Base-by-base conservation (phyloP, 768 basidiomycete genomes). In the Fomitopsis serialis region DNA sequence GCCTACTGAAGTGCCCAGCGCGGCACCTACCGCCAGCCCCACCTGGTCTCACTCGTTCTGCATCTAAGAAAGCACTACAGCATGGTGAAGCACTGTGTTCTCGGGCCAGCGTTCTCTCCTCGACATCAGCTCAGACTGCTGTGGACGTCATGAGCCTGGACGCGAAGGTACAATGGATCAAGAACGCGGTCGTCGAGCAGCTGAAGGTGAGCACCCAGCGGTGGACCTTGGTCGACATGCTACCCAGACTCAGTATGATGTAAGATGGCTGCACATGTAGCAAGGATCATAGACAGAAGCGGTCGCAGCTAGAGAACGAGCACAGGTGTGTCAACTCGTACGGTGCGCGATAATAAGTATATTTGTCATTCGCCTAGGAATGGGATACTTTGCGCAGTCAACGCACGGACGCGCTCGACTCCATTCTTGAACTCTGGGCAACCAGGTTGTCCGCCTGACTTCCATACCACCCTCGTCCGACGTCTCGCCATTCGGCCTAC, bases 41-140 rank as follows among this genome's bases (percentile, higher is more conserved):
- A 87, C 55, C 80, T 92, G 21, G 78, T 88, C 32, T 82, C 87
- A 22, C 80, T 93, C 10, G 87, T 89, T 11, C 72, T 87, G 1
- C 85, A 89, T 91, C 90, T 2, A 87, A 91, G 75, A 88, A 87
- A 61, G 90, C 88, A 0, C 77, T 93, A 2, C 83, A 89, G 57
- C 80, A 85, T 36, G 90, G 89, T 1, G 78, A 91, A 70, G 78
- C 84, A 47, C 76, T 92, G 5, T 92, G 91, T 62, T 79, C 79
- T 1, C 76, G 73, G 34, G 87, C 90, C 1, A 81, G 86, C 61
- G 61, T 67, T 1, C 69, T 84, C 21, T 81, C 87, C n/a, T 80
- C 80, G 57, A 70, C 76, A 42, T 89, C 90, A 2, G 80, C 87
- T 0, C 80, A 82, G 57, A 74, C 75, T 36, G 79, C 82, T 0